A percentile compares a stretch with the other conserved stretches of the same genome.
These are phyloP conservation scores for Phylloporus sp. DNA, from an alignment of 768 basidiomycete genomes.

Conservation along the genomic window DNA sequence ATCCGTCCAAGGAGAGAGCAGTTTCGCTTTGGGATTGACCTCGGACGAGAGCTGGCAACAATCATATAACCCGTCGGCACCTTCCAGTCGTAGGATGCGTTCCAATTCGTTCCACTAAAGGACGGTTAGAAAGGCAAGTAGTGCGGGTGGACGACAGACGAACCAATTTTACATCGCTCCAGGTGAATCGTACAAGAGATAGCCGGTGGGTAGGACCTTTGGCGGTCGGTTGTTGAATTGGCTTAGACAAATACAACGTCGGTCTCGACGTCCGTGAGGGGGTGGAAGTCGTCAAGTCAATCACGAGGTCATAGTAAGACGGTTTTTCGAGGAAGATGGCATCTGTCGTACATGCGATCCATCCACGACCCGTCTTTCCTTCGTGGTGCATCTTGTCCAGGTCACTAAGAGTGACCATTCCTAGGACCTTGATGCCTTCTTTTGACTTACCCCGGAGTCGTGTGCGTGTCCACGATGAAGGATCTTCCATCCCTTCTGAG, in stretches of 20 bases:
- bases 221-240: slow-evolving; percentile 33
- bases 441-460: slow-evolving; percentile 39
- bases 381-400: slow-evolving; percentile 58
- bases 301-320: slow-evolving; percentile 71
- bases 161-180: slow-evolving; percentile 79
- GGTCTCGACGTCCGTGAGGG: slow-evolving; percentile 60
- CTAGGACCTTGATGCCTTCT: slow-evolving; percentile 64
- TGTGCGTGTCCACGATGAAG: slow-evolving; percentile 29
- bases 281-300: slow-evolving; percentile 71
- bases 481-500: slow-evolving; percentile 20
- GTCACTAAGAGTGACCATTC: slow-evolving; percentile 77
- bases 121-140: not conserved
- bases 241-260: slow-evolving; percentile 59
- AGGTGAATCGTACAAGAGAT: slow-evolving; percentile 66
- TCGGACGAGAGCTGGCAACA: slow-evolving; percentile 36
- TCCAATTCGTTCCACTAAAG: slow-evolving; percentile 75
- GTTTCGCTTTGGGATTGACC: slow-evolving; percentile 34
- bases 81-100: slow-evolving; percentile 58
- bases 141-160: slow-evolving; percentile 16
- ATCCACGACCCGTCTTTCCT: slow-evolving; percentile 59
- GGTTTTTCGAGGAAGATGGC: slow-evolving; percentile 82
- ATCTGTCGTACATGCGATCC: slow-evolving; percentile 87
- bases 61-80: slow-evolving; percentile 21
- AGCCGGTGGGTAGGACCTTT: slow-evolving; percentile 51
- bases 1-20: slow-evolving; percentile 60